Evolutionary conservation across 1,284 basidiomycete genomes (phyloP).

Genomic region (Tremellales sp.): DNA sequence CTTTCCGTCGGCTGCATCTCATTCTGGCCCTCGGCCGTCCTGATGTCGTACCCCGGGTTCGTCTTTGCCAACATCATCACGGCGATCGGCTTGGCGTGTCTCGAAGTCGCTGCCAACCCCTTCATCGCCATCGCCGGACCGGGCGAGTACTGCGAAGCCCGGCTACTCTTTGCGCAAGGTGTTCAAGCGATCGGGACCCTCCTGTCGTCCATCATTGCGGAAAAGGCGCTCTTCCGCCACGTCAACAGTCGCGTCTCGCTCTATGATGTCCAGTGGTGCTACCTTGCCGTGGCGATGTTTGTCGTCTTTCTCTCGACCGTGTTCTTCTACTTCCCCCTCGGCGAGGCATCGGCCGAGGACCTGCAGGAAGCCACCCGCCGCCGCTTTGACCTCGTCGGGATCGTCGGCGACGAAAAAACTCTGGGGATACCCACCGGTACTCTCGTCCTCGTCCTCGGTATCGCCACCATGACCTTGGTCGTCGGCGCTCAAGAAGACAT

Average conservation of each 20-base stretch:
- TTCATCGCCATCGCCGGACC: conserved; percentile 48
- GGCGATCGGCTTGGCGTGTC: conserved; percentile 36
- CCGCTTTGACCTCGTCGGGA: conserved; percentile 23
- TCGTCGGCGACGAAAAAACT: conserved; percentile 14
- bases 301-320: conserved; percentile 42
- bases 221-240: conserved; percentile 34
- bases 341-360: conserved; percentile 41
- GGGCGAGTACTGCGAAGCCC: conserved; percentile 37
- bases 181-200: conserved; percentile 43
- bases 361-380: conserved; percentile 33
- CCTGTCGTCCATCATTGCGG: conserved; percentile 39
- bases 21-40: conserved; percentile 47
- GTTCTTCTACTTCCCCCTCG: conserved; percentile 46
- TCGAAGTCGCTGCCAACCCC: conserved; percentile 47
- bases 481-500: conserved; percentile 45
- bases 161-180: conserved; percentile 46
- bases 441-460: conserved; percentile 23
- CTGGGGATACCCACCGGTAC: conserved; percentile 20
- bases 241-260: conserved; percentile 24
- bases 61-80: conserved; percentile 46
- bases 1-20: conserved; percentile 43
- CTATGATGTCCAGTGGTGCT: conserved; percentile 47
- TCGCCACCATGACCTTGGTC: conserved; percentile 35
- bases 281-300: conserved; percentile 45
- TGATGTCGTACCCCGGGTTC: conserved; percentile 41